phyloP scores from a whole-genome alignment of 2,329 filamentous ascomycete species.

The Colletotrichum lini region DNA sequence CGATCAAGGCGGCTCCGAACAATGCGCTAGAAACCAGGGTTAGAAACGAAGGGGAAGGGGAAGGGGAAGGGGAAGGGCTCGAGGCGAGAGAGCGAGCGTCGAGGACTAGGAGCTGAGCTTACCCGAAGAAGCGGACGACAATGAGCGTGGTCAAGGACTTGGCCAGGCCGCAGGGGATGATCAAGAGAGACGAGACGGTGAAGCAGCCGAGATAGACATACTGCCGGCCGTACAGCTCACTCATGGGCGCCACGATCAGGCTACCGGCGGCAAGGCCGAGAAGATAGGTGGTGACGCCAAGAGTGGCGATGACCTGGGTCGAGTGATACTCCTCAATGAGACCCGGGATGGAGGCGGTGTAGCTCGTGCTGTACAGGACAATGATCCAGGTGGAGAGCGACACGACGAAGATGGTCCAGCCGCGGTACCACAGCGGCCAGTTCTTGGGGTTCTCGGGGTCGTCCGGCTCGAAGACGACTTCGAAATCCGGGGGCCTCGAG shows the following conservation, averaged over 20 bases:
- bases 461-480: slow-evolving; percentile 78
- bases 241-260: slow-evolving; percentile 80
- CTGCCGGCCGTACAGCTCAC: slow-evolving; percentile 77
- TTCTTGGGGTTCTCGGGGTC: slow-evolving; percentile 77
- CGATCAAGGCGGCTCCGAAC: slow-evolving; percentile 84
- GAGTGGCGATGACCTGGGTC: slow-evolving; percentile 72
- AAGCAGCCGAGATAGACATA: slow-evolving; percentile 80
- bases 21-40: slow-evolving; percentile 52
- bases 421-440: slow-evolving; percentile 70
- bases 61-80: slow-evolving; percentile 44
- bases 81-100: slow-evolving; percentile 38
- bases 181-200: slow-evolving; percentile 74
- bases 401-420: slow-evolving; percentile 60
- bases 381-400: slow-evolving; percentile 64
- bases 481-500: slow-evolving; percentile 71
- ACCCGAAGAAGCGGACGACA: slow-evolving; percentile 81
- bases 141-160: slow-evolving; percentile 78
- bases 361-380: slow-evolving; percentile 84
- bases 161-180: slow-evolving; percentile 80
- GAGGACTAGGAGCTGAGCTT: slow-evolving; percentile 49
- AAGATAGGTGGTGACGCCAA: slow-evolving; percentile 86
- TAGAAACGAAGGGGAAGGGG: slow-evolving; percentile 43
- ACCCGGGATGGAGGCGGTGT: slow-evolving; percentile 79
- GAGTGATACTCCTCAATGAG: slow-evolving; percentile 78
- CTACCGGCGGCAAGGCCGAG: slow-evolving; percentile 81